These are phyloP conservation scores for Aspergillus neotritici DNA, from an alignment of 2,329 filamentous ascomycete genomes.

Conservation along the genomic window DNA sequence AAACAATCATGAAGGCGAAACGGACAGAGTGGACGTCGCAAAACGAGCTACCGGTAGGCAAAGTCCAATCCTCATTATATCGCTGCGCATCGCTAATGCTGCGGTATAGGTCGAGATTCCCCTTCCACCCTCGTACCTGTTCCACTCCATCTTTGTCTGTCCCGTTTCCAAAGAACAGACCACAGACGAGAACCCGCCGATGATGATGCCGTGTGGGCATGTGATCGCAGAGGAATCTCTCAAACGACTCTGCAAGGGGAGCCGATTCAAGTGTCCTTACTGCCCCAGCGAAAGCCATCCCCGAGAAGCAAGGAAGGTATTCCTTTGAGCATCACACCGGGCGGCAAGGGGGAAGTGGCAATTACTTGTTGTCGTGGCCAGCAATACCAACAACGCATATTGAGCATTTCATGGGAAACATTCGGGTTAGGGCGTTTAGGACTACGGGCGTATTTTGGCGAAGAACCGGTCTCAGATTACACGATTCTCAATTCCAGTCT, in stretches of 20 bases:
- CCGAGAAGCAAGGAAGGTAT: slow-evolving; percentile 69
- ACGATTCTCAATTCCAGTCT: too few relatives aligned
- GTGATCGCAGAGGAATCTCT: slow-evolving; percentile 84
- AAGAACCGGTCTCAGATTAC: too few relatives aligned
- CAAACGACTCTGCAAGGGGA: slow-evolving; percentile 70
- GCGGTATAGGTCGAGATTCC: slow-evolving; percentile 56
- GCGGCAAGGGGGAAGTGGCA: too few relatives aligned
- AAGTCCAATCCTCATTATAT: not conserved
- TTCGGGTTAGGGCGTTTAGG: too few relatives aligned
- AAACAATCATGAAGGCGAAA: slow-evolving; percentile 78
- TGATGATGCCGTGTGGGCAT: slow-evolving; percentile 95
- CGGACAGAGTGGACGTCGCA: slow-evolving; percentile 92
- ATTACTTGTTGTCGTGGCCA: too few relatives aligned
- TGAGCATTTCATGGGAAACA: too few relatives aligned
- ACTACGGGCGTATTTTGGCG: too few relatives aligned
- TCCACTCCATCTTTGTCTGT: slow-evolving; percentile 96
- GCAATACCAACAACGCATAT: too few relatives aligned
- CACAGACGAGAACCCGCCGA: slow-evolving; percentile 85
- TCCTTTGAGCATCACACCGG: slow-evolving; percentile 44
- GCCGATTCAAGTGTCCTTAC: slow-evolving; percentile 90
- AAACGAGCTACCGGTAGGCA: slow-evolving; percentile 77
- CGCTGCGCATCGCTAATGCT: slow-evolving; percentile 20
- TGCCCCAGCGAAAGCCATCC: slow-evolving; percentile 79
- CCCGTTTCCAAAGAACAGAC: slow-evolving; percentile 95
- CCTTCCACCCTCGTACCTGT: slow-evolving; percentile 60